Conservation (phyloP, 164 flowering plant genomes). For the Tinospora cordifolia region DNA sequence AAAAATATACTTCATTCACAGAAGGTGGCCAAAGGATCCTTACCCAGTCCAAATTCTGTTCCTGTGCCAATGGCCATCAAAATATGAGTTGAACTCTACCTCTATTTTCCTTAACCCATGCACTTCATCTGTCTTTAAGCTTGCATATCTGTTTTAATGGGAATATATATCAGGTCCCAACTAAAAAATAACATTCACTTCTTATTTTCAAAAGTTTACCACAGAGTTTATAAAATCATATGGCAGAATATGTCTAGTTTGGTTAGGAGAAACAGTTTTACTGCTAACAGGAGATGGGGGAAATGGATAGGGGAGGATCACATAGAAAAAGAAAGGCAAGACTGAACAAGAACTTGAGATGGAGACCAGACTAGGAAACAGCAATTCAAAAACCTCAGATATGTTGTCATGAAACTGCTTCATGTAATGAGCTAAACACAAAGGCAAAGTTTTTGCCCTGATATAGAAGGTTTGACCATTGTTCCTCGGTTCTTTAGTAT, state of each 20-base stretch:
- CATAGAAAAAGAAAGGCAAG: background rate
- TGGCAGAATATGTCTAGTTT: background rate
- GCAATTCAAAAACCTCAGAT: background rate
- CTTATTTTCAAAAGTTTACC: background rate
- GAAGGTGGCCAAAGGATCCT: conserved; percentile 14
- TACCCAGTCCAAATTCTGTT: conserved; percentile 83
- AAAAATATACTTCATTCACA: background rate
- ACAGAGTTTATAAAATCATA: background rate
- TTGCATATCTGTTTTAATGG: conserved; percentile 38
- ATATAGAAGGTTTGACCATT: background rate
- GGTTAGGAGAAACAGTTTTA: background rate
- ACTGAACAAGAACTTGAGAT: background rate
- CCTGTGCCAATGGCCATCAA: conserved; percentile 60
- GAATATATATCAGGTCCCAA: background rate
- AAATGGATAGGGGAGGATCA: background rate
- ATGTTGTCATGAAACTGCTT: background rate
- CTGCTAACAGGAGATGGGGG: background rate
- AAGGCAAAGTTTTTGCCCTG: background rate
- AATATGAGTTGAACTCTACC: conserved; percentile 61
- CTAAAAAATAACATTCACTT: background rate
- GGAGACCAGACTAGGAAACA: background rate
- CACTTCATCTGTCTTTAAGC: conserved; percentile 41
- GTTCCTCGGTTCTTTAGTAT: background rate
- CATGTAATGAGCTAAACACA: background rate
- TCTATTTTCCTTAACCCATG: conserved; percentile 51